Conservation (phyloP, 768 basidiomycete species). For the Termitomyces sp. region DNA sequence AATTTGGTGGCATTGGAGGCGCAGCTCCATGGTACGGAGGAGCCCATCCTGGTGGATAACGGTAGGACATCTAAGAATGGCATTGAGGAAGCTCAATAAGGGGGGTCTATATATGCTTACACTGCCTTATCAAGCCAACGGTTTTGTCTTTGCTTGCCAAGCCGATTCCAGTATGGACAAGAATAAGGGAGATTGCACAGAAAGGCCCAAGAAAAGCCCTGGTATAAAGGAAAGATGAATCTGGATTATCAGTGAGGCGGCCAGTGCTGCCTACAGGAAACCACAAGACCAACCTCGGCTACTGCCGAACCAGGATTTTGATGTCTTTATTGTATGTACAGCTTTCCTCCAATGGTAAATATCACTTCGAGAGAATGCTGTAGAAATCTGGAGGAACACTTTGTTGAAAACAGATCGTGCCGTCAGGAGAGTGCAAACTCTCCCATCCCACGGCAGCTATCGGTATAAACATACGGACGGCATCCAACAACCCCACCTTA, state of each 20-base stretch:
- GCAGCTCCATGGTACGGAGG: constrained; percentile 47
- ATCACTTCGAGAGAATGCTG: too few relatives aligned
- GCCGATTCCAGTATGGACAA: background rate
- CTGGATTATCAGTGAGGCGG: background rate
- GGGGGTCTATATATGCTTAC: background rate
- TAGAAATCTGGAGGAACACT: too few relatives aligned
- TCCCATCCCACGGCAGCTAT: too few relatives aligned
- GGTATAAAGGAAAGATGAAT: background rate
- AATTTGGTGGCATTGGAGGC: constrained; percentile 53
- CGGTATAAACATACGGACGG: too few relatives aligned
- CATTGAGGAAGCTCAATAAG: background rate
- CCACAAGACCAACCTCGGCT: constrained; percentile 2
- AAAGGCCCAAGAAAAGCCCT: background rate
- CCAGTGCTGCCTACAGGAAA: background rate
- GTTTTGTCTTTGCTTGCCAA: background rate
- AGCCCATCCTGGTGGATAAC: constrained; percentile 15
- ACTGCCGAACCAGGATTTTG: background rate
- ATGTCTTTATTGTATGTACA: too few relatives aligned
- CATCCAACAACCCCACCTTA: background rate
- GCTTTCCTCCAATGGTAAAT: too few relatives aligned
- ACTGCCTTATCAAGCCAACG: constrained; percentile 1
- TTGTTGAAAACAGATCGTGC: too few relatives aligned
- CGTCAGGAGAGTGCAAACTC: too few relatives aligned
- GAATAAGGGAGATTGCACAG: background rate
- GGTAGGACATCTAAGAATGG: constrained; percentile 1